Evolutionary conservation across 1,284 basidiomycete genomes (phyloP), one percentile per base, ranked within the genome.

Genomic region (Trichosporon faecale): DNA sequence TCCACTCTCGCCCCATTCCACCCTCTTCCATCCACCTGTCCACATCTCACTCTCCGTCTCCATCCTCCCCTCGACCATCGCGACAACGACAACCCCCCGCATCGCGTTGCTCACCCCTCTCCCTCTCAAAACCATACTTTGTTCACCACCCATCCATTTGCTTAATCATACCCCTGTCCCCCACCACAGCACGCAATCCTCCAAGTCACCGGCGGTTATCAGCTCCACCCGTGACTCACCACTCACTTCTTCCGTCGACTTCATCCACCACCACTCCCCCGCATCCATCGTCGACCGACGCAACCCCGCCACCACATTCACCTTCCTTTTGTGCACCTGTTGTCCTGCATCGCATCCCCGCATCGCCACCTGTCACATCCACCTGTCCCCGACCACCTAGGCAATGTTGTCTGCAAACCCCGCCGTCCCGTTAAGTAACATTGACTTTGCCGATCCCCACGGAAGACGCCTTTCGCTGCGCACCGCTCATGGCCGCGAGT

Each of bases 401-500:
- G 72, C 66, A 67, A 84, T 84, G 83, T 73, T 84, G 23, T 83
- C 81, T 14, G 77, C 83, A 9, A 72, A 73, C 37, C 82, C 82
- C 25, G 78, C 83, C 23, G 72, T 84, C 67, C 83, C 81, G 2
- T 76, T 84, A 60, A 75, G 75, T 18, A 77, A 75, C 31, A 80
- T 83, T 68, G 74, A 77, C 52, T 80, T 78, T 52, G 70, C 76
- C 16, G 68, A 72, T 33, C 40, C 73, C 23, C 65, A 74, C 52
- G 69, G 77, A 8, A 73, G 80, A 12, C 70, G 76, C 49, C 72
- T 84, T 11, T 81, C 80, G 14, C 73, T 84, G 55, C 73, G 77
- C 49, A 83, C 82, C 0, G 79, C 78, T 0, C 70, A 76, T 14
- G 83, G 83, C 33, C 77, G 74, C 64, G 75, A 80, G 69, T 69